Evolutionary conservation across 495 filamentous ascomycete genomes (phyloP), one percentile per base, ranked within the genome.

Genomic region (Parathielavia hyrcaniae): DNA sequence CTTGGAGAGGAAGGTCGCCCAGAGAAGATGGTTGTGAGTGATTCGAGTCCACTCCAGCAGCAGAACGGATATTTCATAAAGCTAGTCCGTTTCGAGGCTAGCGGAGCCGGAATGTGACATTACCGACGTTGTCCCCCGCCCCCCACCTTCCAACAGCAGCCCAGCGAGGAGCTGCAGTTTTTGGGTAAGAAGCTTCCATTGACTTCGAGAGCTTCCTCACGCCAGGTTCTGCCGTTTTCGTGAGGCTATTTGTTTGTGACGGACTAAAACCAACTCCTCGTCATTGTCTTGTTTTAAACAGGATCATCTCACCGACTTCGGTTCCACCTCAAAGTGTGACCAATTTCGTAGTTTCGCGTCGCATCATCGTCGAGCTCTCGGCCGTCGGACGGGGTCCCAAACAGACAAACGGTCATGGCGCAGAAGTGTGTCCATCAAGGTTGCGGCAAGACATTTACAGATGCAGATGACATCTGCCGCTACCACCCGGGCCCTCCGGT

Each of bases 341-440:
- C 26, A 30, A 30, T 30, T 30, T 6, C 3, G 26, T 30, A 30
- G 6, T 32, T 32, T 14, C 23, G 30, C 16, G 1, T 49, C 30
- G 7, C 46, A 16, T 4, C 12, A 26, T 0, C 22, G 23, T 19
- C 36, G 43, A 43, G 40, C 35, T 38, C 17, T 45, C 39, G 6
- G 30, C 47, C 35, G 40, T 16, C 40, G 9, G 10, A 48, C 23
- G 26, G 3, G 26, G 10, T 17, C n/a, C n/a, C 35, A n/a, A 50
- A 36, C 41, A 23, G 22, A 32, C 45, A 50, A 30, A 36, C 44
- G 38, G 67, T 61, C 58, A 96, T 95, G 89, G 78, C 88, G 36
- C 82, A 86, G 65, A 97, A 95, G 76, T 98, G 93, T 71, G 88
- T 96, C 52, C 95, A 97, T 74, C 92, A 95, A 73, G 88, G 90